Percentiles rank a stretch among this genome's conserved stretches.
These are phyloP conservation scores for Boletus tylopilopsis DNA, from an alignment of 768 basidiomycete genomes.

Conservation along the genomic window DNA sequence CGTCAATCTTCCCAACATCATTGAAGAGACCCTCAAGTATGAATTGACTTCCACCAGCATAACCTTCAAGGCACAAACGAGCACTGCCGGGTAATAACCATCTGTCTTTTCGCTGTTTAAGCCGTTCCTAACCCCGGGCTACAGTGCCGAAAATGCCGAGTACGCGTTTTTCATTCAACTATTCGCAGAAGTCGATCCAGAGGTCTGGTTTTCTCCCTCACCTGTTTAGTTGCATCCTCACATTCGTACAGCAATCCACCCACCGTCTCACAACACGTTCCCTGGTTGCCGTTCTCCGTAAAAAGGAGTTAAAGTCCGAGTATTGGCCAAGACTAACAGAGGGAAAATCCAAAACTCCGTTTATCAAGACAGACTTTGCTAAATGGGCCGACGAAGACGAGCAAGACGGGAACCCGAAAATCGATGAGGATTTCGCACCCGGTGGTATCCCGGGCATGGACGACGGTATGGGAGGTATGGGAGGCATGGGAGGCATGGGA, in stretches of 20 bases:
- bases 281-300: constrained; percentile 66
- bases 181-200: constrained; percentile 69
- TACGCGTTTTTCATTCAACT: constrained; percentile 78
- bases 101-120: background rate
- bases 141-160: constrained; percentile 47
- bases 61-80: constrained; percentile 54
- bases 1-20: constrained; percentile 76
- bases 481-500: background rate
- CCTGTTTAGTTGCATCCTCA: constrained; percentile 1
- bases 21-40: constrained; percentile 53
- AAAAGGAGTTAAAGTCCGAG: constrained; percentile 70
- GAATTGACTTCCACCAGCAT: constrained; percentile 53
- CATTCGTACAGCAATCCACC: constrained; percentile 14
- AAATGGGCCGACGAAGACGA: constrained; percentile 99
- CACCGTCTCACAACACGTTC: constrained; percentile 68
- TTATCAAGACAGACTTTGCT: constrained; percentile 90
- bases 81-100: constrained; percentile 56
- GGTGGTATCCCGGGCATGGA: constrained; percentile 41
- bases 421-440: constrained; percentile 36
- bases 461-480: constrained; percentile 9
- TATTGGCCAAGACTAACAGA: constrained; percentile 95
- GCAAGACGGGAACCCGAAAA: constrained; percentile 59
- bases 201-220: constrained; percentile 41
- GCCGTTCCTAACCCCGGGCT: constrained; percentile 5
- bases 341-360: constrained; percentile 74